Evolutionary conservation across 805 yeast species (phyloP).

Genomic region (Teunomyces aglyptinius): DNA sequence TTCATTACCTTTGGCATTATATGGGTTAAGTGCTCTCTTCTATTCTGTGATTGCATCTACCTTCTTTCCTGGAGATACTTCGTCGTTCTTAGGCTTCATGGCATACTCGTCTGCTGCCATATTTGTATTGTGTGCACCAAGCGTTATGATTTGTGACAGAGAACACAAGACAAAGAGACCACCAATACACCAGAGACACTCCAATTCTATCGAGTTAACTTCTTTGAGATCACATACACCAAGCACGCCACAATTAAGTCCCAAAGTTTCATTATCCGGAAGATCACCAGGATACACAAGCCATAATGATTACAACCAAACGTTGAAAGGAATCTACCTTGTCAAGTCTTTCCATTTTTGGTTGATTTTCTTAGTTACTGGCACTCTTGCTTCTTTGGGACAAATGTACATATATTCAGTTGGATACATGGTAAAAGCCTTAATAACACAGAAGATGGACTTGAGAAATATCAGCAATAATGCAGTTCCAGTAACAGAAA

Average conservation of each 20-base stretch:
- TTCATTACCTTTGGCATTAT: slow-evolving; percentile 69
- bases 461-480: not conserved
- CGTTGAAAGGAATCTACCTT: slow-evolving; percentile 16
- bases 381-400: slow-evolving; percentile 41
- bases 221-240: slow-evolving; percentile 6
- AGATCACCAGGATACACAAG: slow-evolving; percentile 6
- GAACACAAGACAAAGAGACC: slow-evolving; percentile 19
- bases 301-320: not conserved
- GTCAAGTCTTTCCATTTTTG: slow-evolving; percentile 31
- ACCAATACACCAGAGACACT: slow-evolving; percentile 4
- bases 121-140: slow-evolving; percentile 46
- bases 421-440: slow-evolving; percentile 45
- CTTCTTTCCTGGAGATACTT: slow-evolving; percentile 58
- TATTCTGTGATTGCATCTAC: slow-evolving; percentile 55
- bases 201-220: slow-evolving; percentile 8
- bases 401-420: slow-evolving; percentile 49
- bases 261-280: slow-evolving; percentile 3
- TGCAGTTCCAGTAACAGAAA: slow-evolving; percentile 8
- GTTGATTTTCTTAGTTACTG: slow-evolving; percentile 38
- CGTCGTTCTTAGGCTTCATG: slow-evolving; percentile 48
- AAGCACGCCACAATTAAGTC: slow-evolving; percentile 9
- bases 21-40: slow-evolving; percentile 71
- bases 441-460: slow-evolving; percentile 18
- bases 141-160: slow-evolving; percentile 40
- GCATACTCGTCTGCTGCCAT: slow-evolving; percentile 42